Conservation (phyloP, 495 filamentous ascomycete species). For the Thozetella sp. region DNA sequence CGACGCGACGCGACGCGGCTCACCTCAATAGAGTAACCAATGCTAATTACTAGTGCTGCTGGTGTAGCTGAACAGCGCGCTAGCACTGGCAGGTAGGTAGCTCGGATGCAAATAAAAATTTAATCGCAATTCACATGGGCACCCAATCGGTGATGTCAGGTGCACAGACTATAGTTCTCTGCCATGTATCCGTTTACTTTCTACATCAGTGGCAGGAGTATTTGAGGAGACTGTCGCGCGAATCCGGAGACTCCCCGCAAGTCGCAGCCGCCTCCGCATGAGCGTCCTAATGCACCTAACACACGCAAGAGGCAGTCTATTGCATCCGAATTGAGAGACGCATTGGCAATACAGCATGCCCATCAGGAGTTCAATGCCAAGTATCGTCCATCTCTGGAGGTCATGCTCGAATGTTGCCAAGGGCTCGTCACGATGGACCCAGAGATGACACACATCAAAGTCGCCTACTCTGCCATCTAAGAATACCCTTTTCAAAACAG, state of each 20-base stretch:
- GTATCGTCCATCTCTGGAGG: neutral
- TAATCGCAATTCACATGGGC: too few relatives aligned
- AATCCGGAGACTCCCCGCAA: neutral
- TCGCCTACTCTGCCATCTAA: neutral
- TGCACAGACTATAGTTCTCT: too few relatives aligned
- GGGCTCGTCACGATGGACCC: neutral
- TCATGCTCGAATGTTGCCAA: neutral
- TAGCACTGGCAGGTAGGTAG: too few relatives aligned
- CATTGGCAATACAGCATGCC: neutral
- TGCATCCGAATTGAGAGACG: neutral
- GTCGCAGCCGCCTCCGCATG: neutral
- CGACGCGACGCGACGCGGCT: too few relatives aligned
- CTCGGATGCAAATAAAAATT: too few relatives aligned
- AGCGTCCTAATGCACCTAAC: neutral
- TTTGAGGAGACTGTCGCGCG: neutral
- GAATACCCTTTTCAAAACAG: neutral
- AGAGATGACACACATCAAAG: neutral
- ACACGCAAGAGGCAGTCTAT: neutral
- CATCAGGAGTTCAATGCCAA: neutral
- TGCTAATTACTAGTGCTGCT: too few relatives aligned
- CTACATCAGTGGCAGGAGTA: too few relatives aligned
- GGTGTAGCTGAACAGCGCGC: too few relatives aligned
- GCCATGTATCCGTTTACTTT: too few relatives aligned
- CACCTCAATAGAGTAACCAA: too few relatives aligned
- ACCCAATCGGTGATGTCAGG: too few relatives aligned